Evolutionary conservation across 768 basidiomycete genomes (phyloP), one percentile per base, ranked within the genome.

Genomic region (Trametes villosa): DNA sequence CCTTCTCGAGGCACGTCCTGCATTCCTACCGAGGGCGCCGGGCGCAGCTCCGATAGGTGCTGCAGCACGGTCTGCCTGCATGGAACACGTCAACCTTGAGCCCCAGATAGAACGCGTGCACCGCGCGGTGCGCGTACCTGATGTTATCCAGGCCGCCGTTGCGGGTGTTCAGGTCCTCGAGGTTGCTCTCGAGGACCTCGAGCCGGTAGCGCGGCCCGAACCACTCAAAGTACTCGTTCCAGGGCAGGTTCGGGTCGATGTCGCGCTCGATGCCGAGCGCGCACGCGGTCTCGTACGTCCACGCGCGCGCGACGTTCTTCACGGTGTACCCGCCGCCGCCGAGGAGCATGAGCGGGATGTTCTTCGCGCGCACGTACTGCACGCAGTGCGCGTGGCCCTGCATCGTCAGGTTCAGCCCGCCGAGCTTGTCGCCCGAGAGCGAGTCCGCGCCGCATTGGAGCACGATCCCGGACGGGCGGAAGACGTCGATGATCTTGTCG

Each of bases 241-340:
- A 94, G 1, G 91, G 92, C 58, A 94, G 75, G 65, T 91, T 89
- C 20, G 82, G 81, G 70, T 93, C 88, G 54, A 92, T 87, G 13
- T 83, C 82, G 41, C 91, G 78, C 69, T 95, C 89, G 45, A 91
- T 82, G 2, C 93, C 96, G n/a, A 95, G 83, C 22, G 94, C 92
- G 68, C 96, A 91, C 1, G 94, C 96, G 0, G 97, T 99, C 74
- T 99, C 96, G 77, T 92, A 96, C 30, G 95, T 88, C 96, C 96
- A 99, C 34, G 89, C 86, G 45, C 94, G 83, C 7, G 94, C 93
- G 20, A 98, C 95, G 70, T 99, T 99, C 74, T 96, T 94, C 42
- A 96, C 90, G 0, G 96, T 98, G 74, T 98, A 99, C 2, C 96
- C 96, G 17, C 96, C 96, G 2, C 96, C 96, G 29, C 96, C 96